These are phyloP conservation scores for Fraxinus sp. DNA, from an alignment of 305 asterid species.

Conservation along the genomic window DNA sequence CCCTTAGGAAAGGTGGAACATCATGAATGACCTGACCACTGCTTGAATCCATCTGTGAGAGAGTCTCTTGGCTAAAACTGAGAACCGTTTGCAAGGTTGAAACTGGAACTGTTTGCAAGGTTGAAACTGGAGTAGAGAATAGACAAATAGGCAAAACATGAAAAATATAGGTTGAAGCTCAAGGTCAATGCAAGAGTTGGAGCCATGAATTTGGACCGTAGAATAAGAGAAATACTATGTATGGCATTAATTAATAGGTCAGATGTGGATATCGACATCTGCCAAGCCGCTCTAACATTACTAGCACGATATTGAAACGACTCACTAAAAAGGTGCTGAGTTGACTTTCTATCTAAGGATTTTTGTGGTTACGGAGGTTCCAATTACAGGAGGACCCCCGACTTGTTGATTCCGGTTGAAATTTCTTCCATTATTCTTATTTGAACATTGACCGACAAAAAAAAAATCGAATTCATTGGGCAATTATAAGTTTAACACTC, in stretches of 20 bases:
- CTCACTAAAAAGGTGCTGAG: too few species aligned
- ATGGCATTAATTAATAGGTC: neutral
- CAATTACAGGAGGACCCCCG: too few species aligned
- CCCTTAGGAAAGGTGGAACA: slow-evolving; percentile 55
- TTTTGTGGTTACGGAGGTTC: too few species aligned
- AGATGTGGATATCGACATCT: neutral
- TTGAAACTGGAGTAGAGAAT: neutral
- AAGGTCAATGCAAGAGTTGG: neutral
- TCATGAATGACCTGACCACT: slow-evolving; percentile 29
- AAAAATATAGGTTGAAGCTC: neutral
- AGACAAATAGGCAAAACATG: neutral
- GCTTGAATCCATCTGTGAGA: slow-evolving; percentile 20
- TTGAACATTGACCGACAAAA: too few species aligned
- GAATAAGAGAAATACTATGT: too few species aligned
- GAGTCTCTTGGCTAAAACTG: neutral
- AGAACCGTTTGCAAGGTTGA: neutral
- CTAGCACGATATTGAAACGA: too few species aligned
- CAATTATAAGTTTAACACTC: too few species aligned
- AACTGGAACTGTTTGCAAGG: neutral
- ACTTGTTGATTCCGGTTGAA: too few species aligned
- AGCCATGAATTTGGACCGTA: neutral
- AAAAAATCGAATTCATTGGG: too few species aligned
- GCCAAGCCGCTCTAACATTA: too few species aligned
- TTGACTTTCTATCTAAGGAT: too few species aligned
- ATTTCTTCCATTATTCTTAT: too few species aligned